Percentiles rank a stretch among this genome's conserved stretches.
Conservation (phyloP, 2,329 filamentous ascomycete species). For the Metarhizium anisopliae region DNA sequence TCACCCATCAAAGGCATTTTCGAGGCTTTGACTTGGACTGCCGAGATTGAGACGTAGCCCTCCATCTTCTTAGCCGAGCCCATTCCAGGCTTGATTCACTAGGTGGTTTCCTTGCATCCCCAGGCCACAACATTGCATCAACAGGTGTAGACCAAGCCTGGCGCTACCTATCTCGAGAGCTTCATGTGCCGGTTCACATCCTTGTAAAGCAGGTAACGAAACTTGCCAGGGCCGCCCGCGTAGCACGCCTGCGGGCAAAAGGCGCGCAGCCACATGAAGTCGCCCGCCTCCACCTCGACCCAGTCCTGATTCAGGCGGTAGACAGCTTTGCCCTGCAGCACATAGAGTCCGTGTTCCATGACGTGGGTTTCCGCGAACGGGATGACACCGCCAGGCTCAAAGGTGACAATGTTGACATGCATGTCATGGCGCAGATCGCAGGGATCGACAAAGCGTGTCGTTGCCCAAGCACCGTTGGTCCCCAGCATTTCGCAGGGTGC, state of each 20-base stretch:
- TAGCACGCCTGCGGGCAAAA: slow-evolving; percentile 7
- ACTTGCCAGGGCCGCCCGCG: slow-evolving; percentile 4
- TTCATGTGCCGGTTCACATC: slow-evolving; percentile 7
- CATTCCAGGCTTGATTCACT: too few species aligned
- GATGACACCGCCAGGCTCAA: slow-evolving; percentile 5
- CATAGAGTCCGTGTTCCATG: slow-evolving; percentile 8
- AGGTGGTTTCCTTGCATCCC: too few species aligned
- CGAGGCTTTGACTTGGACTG: too few species aligned
- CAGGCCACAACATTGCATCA: too few species aligned
- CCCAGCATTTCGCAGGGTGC: background rate
- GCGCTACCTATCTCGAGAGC: background rate
- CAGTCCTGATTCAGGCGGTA: slow-evolving; percentile 7
- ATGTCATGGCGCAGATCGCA: slow-evolving; percentile 5
- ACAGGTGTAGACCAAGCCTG: background rate
- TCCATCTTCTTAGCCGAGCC: too few species aligned
- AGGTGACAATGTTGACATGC: slow-evolving; percentile 6
- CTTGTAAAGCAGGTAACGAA: slow-evolving; percentile 7
- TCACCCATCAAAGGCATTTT: too few species aligned
- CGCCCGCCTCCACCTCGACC: slow-evolving; percentile 7
- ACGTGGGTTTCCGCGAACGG: slow-evolving; percentile 7
- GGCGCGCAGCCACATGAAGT: slow-evolving; percentile 8
- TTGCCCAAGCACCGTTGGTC: slow-evolving; percentile 5
- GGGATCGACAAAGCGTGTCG: slow-evolving; percentile 6
- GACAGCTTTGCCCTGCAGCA: slow-evolving; percentile 6
- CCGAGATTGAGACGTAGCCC: too few species aligned